These are phyloP conservation scores for Colletotrichum sp. DNA, from an alignment of 2,329 filamentous ascomycete genomes.

Conservation along the genomic window DNA sequence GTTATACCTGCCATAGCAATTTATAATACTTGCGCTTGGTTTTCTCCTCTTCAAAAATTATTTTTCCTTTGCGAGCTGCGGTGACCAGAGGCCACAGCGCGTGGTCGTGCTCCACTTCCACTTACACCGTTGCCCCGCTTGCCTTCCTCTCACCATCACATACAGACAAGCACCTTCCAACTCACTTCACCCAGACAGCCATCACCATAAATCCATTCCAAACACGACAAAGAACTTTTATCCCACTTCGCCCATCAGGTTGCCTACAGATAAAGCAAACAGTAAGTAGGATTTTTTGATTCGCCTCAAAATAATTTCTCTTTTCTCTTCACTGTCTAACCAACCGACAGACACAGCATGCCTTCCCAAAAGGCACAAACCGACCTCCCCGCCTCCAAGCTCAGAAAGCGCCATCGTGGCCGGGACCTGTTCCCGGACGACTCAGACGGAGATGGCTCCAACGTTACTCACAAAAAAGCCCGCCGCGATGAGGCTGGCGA, in stretches of 20 bases:
- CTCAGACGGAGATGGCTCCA: rapidly evolving
- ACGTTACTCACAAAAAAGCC: neutral
- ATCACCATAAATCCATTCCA: neutral
- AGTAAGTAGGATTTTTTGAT: neutral
- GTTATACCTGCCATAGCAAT: no score
- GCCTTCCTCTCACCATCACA: neutral
- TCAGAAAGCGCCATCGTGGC: neutral
- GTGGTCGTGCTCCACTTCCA: neutral
- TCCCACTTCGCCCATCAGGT: no score
- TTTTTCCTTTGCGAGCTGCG: neutral
- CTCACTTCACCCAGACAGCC: neutral
- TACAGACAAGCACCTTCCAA: neutral
- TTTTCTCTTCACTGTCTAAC: neutral
- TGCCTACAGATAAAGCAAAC: no score
- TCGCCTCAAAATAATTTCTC: rapidly evolving
- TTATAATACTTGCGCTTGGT: neutral
- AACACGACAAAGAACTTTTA: neutral
- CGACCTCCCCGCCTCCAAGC: rapidly evolving
- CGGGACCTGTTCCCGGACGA: rapidly evolving
- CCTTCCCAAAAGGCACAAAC: neutral
- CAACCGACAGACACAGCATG: rapidly evolving
- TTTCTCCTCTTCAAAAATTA: no score
- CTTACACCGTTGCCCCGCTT: neutral
- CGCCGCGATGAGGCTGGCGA: neutral
- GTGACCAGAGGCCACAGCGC: neutral